Evolutionary conservation across 352 stramenopile species (phyloP).

Genomic region (Phytophthora europaea): DNA sequence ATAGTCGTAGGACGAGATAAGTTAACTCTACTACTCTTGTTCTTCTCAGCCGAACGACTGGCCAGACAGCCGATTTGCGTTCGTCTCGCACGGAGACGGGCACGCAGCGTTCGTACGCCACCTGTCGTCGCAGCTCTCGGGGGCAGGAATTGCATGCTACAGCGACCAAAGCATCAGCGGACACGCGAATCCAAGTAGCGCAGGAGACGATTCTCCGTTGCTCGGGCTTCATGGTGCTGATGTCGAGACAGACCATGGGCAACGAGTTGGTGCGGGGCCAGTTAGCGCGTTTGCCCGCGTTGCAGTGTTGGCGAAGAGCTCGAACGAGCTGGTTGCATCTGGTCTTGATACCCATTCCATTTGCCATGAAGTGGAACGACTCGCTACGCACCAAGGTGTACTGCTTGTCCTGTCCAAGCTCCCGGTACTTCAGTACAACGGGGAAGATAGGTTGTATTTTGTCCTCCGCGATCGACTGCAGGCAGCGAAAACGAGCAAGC

Average conservation of each 20-base stretch:
- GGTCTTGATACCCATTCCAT: no score
- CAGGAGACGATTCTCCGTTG: conserved; percentile 80
- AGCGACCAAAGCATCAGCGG: conserved; percentile 21
- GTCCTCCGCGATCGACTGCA: conserved; percentile 62
- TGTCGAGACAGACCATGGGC: conserved; percentile 65
- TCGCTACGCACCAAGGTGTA: conserved; percentile 79
- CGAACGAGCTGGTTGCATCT: no score
- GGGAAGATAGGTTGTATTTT: conserved; percentile 81
- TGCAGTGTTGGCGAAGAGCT: no score
- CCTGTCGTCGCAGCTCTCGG: conserved; percentile 8
- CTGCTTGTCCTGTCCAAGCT: conserved; percentile 71
- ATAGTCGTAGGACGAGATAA: no score
- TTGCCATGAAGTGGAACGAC: no score
- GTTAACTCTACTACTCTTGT: no score
- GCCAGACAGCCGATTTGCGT: conserved; percentile 17
- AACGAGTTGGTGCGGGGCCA: conserved; percentile 81
- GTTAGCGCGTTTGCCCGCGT: no score
- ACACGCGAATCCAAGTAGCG: conserved; percentile 18
- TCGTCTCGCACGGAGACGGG: conserved; percentile 33
- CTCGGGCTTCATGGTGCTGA: conserved; percentile 69
- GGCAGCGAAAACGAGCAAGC: conserved; percentile 14
- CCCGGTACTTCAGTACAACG: conserved; percentile 72
- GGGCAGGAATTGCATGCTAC: conserved; percentile 19
- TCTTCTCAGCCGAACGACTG: conserved; percentile 1
- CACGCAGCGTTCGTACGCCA: conserved; percentile 15